Percentiles rank a stretch among this genome's conserved stretches.
These are phyloP conservation scores for Blastocystis sp. DNA, from an alignment of 352 stramenopile genomes.

Conservation along the genomic window DNA sequence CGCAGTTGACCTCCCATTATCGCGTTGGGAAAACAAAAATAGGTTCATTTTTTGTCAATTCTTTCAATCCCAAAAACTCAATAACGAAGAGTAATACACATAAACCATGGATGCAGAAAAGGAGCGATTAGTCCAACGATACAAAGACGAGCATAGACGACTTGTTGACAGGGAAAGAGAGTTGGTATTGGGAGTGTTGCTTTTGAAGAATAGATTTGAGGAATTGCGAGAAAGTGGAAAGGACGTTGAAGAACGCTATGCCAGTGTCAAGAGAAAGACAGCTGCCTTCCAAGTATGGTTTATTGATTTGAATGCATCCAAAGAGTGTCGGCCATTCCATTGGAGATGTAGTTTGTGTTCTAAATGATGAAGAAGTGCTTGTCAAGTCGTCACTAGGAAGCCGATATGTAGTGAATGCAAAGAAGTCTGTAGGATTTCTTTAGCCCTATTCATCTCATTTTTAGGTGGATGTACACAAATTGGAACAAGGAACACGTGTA, in stretches of 20 bases:
- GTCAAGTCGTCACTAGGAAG: constrained; percentile 48
- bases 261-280: constrained; percentile 18
- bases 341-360: constrained; percentile 60
- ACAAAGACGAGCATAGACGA: constrained; percentile 35
- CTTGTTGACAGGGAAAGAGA: constrained; percentile 45
- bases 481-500: constrained; percentile 93
- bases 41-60: not conserved
- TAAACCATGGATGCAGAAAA: constrained; percentile 38
- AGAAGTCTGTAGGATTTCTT: constrained; percentile 20
- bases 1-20: no score
- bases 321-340: constrained; percentile 51
- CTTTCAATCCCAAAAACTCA: not conserved
- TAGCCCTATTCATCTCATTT: not conserved
- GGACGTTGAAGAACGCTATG: constrained; percentile 48
- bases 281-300: constrained; percentile 7
- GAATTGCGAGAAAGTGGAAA: constrained; percentile 21
- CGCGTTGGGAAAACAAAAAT: not conserved
- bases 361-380: constrained; percentile 67
- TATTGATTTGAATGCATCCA: not conserved
- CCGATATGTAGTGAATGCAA: constrained; percentile 62
- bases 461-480: constrained; percentile 74
- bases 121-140: constrained; percentile 20
- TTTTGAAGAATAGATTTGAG: constrained; percentile 19
- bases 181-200: not conserved
- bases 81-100: no score